phyloP scores from a whole-genome alignment of 768 basidiomycete genomes.

The Pleurotus citrinopileatus region DNA sequence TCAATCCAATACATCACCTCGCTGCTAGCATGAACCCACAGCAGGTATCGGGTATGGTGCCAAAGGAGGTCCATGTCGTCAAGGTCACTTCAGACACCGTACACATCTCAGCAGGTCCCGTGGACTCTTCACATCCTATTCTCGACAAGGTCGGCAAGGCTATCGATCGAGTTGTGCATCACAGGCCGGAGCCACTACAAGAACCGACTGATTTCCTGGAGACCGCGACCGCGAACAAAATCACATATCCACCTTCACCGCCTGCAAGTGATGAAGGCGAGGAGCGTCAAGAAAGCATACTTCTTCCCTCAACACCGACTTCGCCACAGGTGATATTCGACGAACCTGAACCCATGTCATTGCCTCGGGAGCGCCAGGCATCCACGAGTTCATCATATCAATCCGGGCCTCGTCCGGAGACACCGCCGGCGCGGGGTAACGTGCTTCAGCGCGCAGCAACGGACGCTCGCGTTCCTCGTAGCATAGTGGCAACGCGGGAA shows the following conservation, averaged over 20 bases:
- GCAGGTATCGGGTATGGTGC: neutral
- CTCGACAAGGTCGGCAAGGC: slow-evolving; percentile 32
- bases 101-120: slow-evolving; percentile 35
- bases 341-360: slow-evolving; percentile 12
- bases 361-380: neutral
- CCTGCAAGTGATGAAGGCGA: slow-evolving; percentile 32
- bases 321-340: slow-evolving; percentile 10
- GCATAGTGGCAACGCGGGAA: slow-evolving; percentile 15
- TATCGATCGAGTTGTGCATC: slow-evolving; percentile 28
- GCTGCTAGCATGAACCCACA: neutral
- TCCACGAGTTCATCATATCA: neutral
- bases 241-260: slow-evolving; percentile 49
- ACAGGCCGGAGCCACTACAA: slow-evolving; percentile 14
- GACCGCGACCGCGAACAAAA: too few species aligned
- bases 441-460: neutral
- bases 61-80: slow-evolving; percentile 53
- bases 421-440: neutral
- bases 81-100: slow-evolving; percentile 50
- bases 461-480: neutral
- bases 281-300: slow-evolving; percentile 11
- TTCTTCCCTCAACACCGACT: neutral
- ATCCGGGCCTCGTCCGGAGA: neutral
- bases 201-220: slow-evolving; percentile 11
- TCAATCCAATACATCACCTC: slow-evolving; percentile 1
- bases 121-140: slow-evolving; percentile 24